These are phyloP conservation scores for Colletotrichum aenigma DNA, from an alignment of 2,329 filamentous ascomycete genomes.

Conservation along the genomic window DNA sequence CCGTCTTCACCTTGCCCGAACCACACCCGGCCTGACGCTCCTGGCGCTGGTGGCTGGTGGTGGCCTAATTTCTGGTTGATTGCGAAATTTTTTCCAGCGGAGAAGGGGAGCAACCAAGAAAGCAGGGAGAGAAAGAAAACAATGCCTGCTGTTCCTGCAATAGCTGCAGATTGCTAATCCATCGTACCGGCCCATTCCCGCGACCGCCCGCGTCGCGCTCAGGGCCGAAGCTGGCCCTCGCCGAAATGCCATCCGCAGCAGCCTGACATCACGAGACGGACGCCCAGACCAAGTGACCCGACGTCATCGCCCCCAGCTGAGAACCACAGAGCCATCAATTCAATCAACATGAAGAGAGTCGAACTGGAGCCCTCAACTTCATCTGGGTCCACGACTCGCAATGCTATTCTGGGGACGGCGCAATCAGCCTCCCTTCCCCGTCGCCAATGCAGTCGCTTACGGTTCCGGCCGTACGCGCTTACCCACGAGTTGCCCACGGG, in stretches of 20 bases:
- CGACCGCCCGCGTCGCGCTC: conserved; percentile 3
- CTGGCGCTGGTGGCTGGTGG: neutral
- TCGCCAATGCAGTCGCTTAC: neutral
- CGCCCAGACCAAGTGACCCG: conserved; percentile 6
- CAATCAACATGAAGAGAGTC: neutral
- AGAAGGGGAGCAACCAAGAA: neutral
- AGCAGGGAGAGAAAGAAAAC: neutral
- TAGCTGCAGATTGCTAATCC: neutral
- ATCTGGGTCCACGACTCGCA: neutral
- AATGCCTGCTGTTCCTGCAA: neutral
- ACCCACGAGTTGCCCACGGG: neutral
- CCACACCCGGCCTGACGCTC: neutral
- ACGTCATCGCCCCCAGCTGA: conserved; percentile 5
- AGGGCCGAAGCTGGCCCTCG: neutral
- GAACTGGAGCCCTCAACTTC: neutral
- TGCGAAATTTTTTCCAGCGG: neutral
- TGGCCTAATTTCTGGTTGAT: neutral
- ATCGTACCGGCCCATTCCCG: conserved; percentile 6
- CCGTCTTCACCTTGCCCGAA: neutral
- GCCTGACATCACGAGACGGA: conserved; percentile 17
- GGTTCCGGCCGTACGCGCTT: neutral
- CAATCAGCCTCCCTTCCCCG: neutral
- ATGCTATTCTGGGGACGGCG: neutral
- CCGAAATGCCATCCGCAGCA: conserved; percentile 15
- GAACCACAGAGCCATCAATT: neutral